Evolutionary conservation across 2,329 filamentous ascomycete species (phyloP).

Genomic region (Aspergillus tubingensis): DNA sequence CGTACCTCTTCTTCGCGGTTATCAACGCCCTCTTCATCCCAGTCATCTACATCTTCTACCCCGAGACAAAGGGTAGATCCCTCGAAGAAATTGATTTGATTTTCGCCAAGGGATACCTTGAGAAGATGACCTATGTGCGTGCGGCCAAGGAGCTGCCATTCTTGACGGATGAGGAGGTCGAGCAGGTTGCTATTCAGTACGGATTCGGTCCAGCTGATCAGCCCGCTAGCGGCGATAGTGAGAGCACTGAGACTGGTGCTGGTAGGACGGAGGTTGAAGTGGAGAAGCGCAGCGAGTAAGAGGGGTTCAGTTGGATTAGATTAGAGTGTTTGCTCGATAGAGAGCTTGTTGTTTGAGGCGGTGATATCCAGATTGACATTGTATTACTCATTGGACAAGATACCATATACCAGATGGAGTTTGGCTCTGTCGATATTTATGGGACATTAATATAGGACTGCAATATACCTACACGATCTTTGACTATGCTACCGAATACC

Average conservation of each 20-base stretch:
- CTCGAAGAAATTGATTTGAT: conserved; percentile 46
- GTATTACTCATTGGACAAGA: too few relatives aligned
- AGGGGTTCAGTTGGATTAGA: too few relatives aligned
- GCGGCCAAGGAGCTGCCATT: neutral
- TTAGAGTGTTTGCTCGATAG: too few relatives aligned
- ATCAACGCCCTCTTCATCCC: conserved; percentile 48
- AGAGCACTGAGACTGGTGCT: neutral
- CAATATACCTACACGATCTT: too few relatives aligned
- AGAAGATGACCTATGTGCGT: conserved; percentile 25
- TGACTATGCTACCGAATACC: too few relatives aligned
- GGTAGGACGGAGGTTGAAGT: too few relatives aligned
- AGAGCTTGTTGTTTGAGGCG: too few relatives aligned
- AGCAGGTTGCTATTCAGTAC: neutral
- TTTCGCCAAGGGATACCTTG: conserved; percentile 41
- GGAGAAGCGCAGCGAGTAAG: too few relatives aligned
- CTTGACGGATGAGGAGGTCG: neutral
- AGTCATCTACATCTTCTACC: conserved; percentile 55
- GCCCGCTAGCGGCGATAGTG: neutral
- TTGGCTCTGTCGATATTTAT: too few relatives aligned
- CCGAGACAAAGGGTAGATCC: conserved; percentile 47
- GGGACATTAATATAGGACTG: too few relatives aligned
- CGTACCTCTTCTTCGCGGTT: conserved; percentile 45
- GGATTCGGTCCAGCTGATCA: neutral
- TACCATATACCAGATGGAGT: too few relatives aligned
- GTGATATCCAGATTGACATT: too few relatives aligned